These are phyloP conservation scores for Hyphopichia buzzinii DNA, from an alignment of 1,139 yeast genomes.

Conservation along the genomic window DNA sequence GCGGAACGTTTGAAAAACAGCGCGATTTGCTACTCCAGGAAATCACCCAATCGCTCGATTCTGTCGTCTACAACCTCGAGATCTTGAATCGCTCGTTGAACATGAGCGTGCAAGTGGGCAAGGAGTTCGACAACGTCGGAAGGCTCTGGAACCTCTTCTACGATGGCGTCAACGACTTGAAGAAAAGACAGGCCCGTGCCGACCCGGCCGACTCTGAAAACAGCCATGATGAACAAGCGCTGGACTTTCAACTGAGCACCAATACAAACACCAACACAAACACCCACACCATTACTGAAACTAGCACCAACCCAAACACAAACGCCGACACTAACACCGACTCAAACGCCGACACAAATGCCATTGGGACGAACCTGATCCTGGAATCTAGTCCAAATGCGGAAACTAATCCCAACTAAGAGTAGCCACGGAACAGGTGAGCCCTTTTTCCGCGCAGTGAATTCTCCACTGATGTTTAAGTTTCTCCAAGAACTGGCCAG, in stretches of 20 bases:
- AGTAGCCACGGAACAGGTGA: no score
- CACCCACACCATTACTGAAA: no score
- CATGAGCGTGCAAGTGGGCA: slow-evolving; percentile 44
- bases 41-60: slow-evolving; percentile 37
- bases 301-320: no score
- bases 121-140: slow-evolving; percentile 47
- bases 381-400: no score
- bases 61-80: slow-evolving; percentile 42
- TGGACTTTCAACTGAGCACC: neutral
- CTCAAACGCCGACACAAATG: no score
- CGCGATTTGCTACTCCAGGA: slow-evolving; percentile 45
- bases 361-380: no score
- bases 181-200: slow-evolving; percentile 13
- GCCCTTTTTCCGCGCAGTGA: no score
- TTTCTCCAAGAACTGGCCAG: no score
- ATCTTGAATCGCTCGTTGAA: slow-evolving; percentile 41
- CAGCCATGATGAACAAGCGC: slow-evolving; percentile 1
- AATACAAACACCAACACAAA: no score
- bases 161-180: slow-evolving; percentile 30
- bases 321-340: no score
- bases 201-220: neutral
- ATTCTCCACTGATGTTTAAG: no score
- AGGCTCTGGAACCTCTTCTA: slow-evolving; percentile 44
- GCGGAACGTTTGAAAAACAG: slow-evolving; percentile 41
- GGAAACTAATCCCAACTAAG: no score